A percentile compares a stretch with the other conserved stretches of the same genome.
These are phyloP conservation scores for Starmerella apis DNA, from an alignment of 805 yeast species.

Conservation along the genomic window DNA sequence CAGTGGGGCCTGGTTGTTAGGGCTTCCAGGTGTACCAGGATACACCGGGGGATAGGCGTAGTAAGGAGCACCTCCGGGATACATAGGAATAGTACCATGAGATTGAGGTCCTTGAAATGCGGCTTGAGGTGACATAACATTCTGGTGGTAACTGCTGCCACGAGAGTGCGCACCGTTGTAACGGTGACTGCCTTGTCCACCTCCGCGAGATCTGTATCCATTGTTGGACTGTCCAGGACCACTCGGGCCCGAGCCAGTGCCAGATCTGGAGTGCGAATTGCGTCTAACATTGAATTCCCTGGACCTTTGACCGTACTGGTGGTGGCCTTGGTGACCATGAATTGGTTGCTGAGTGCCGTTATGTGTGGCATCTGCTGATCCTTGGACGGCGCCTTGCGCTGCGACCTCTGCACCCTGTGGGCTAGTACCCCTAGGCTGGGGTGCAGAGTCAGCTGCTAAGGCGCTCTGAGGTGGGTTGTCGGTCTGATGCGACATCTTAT, in stretches of 20 bases:
- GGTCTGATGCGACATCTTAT: constrained; percentile 3
- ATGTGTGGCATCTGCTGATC: not conserved
- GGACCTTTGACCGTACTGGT: not conserved
- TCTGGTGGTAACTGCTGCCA: constrained; percentile 4
- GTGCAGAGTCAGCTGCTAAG: not conserved
- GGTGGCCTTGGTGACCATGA: constrained; percentile 2
- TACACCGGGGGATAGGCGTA: not conserved
- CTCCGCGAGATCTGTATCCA: not conserved
- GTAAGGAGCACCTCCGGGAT: not conserved
- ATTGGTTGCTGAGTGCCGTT: not conserved
- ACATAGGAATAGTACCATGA: not conserved
- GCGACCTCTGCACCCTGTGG: not conserved
- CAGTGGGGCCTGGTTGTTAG: not conserved
- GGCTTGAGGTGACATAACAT: not conserved
- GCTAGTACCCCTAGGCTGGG: not conserved
- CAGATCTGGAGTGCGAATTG: not conserved
- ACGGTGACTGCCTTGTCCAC: constrained; percentile 2
- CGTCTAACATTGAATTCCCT: not conserved
- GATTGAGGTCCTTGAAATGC: not conserved
- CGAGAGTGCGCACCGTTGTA: constrained; percentile 6
- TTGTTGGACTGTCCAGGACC: not conserved
- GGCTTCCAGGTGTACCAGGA: not conserved
- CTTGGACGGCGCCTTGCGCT: not conserved
- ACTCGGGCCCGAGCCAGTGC: not conserved
- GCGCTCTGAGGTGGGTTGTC: constrained; percentile 1